Evolutionary conservation across 306 rosid genomes (phyloP).

Genomic region (Pterocarpus santalinus): DNA sequence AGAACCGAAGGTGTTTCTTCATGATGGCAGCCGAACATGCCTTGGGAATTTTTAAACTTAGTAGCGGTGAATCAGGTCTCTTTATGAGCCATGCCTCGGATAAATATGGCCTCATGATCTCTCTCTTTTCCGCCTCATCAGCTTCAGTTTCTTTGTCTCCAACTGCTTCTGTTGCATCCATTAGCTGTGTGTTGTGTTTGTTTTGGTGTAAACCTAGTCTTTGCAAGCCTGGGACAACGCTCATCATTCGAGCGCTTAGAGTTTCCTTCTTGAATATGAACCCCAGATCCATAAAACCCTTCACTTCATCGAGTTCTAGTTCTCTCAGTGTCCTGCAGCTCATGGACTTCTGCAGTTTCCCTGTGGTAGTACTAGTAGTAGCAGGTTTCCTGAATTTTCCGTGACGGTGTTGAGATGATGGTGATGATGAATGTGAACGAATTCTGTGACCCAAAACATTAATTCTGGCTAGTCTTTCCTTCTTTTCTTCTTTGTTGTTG

Average conservation of each 20-base stretch:
- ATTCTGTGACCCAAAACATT: conserved; percentile 31
- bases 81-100: conserved; percentile 90
- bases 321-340: conserved; percentile 75
- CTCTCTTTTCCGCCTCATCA: conserved; percentile 50
- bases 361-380: background rate
- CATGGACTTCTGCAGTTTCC: conserved; percentile 64
- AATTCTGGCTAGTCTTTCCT: conserved; percentile 44
- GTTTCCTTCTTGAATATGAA: conserved; percentile 70
- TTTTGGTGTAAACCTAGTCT: conserved; percentile 52
- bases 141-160: conserved; percentile 29
- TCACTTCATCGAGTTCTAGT: conserved; percentile 85
- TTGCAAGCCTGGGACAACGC: conserved; percentile 78
- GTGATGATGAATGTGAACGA: conserved; percentile 59
- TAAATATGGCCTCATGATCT: conserved; percentile 71
- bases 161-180: conserved; percentile 1
- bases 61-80: conserved; percentile 70
- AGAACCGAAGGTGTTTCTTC: conserved; percentile 77
- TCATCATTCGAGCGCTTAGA: conserved; percentile 69
- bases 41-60: conserved; percentile 65
- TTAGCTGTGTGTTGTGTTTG: background rate
- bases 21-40: conserved; percentile 62
- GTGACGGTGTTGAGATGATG: conserved; percentile 41
- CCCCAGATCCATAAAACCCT: conserved; percentile 90
- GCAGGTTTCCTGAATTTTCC: conserved; percentile 29
- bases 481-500: conserved; percentile 47